These are phyloP conservation scores for Sarocladium strictum DNA, from an alignment of 2,329 filamentous ascomycete species.

Conservation along the genomic window DNA sequence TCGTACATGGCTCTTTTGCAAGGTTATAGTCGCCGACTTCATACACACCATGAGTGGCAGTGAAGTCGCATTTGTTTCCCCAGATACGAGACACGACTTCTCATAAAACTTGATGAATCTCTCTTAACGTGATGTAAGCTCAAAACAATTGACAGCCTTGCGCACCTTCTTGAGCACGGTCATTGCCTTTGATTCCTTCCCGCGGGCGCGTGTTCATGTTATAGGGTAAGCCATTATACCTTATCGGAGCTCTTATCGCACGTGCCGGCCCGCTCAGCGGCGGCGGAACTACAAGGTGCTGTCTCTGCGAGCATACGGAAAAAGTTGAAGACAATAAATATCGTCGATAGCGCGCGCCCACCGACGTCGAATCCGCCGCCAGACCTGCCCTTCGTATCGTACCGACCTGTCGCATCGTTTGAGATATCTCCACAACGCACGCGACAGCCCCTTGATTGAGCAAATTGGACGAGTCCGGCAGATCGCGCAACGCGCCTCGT, in stretches of 20 bases:
- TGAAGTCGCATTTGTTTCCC: no score
- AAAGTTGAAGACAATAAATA: constrained; percentile 6
- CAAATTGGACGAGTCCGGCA: constrained; percentile 10
- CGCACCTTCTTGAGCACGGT: no score
- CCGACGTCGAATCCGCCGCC: neutral
- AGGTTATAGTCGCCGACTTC: no score
- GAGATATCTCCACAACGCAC: neutral
- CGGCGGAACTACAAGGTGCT: neutral
- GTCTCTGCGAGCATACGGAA: neutral
- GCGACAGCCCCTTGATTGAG: neutral
- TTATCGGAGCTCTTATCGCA: constrained; percentile 9
- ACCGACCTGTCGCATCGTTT: neutral
- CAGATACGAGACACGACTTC: no score
- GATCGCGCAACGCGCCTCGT: constrained; percentile 8
- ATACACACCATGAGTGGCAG: no score
- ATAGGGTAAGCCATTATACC: neutral
- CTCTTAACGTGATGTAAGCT: no score
- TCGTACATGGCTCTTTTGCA: no score
- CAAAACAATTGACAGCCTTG: no score
- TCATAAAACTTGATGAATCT: no score
- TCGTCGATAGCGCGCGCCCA: neutral
- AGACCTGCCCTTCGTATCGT: neutral
- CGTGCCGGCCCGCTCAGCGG: neutral
- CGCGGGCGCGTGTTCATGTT: no score
- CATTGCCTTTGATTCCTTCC: no score